Evolutionary conservation across 2,329 filamentous ascomycete genomes (phyloP).

Genomic region (Penicillium decumbens): DNA sequence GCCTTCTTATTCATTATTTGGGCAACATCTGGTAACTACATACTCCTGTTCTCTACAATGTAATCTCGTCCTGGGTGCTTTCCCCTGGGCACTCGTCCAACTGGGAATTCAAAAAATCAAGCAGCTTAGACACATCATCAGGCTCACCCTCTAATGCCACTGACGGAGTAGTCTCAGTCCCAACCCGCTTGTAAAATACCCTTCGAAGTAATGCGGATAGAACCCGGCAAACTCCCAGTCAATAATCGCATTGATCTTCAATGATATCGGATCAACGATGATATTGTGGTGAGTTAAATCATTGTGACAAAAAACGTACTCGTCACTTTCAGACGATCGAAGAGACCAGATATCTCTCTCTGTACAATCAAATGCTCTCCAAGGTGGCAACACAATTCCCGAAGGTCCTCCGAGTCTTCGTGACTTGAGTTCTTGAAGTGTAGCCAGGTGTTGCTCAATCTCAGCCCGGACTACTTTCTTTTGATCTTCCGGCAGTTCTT

Average conservation of each 20-base stretch:
- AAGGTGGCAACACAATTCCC: constrained; percentile 11
- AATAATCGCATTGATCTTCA: constrained; percentile 36
- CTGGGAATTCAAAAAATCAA: constrained; percentile 1
- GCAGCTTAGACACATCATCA: constrained; percentile 7
- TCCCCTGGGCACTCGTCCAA: not conserved
- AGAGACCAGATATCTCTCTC: constrained; percentile 1
- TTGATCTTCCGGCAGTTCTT: constrained; percentile 1
- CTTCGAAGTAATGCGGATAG: constrained; percentile 32
- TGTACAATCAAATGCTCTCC: no score
- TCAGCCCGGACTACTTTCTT: constrained; percentile 9
- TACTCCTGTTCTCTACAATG: not conserved
- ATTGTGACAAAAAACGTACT: constrained; percentile 17
- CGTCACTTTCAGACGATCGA: not conserved
- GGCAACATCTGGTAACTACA: no score
- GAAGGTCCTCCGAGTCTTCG: constrained; percentile 6
- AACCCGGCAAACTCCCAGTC: constrained; percentile 42
- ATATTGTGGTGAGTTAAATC: constrained; percentile 10
- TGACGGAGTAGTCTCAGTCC: not conserved
- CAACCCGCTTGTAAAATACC: constrained; percentile 9
- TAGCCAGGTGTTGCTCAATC: constrained; percentile 6
- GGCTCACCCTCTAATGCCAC: constrained; percentile 6
- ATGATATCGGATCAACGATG: constrained; percentile 24
- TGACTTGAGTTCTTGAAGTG: constrained; percentile 4
- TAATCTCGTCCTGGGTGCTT: no score
- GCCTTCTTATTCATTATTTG: no score